These are phyloP conservation scores for Sanghuangporus weigelae DNA, from an alignment of 1,284 basidiomycete species.

Conservation along the genomic window DNA sequence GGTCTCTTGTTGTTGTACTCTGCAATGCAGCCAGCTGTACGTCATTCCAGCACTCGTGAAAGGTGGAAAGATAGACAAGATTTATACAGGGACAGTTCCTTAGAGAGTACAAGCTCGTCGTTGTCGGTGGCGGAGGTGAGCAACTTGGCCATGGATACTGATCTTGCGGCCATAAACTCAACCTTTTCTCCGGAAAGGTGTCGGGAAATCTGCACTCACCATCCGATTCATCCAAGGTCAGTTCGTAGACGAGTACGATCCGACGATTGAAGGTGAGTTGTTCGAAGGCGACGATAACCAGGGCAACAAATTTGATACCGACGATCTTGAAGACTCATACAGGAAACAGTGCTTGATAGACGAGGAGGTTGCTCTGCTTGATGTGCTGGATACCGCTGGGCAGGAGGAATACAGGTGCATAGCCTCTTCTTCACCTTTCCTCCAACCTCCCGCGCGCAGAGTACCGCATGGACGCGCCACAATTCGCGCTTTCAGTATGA, in stretches of 20 bases:
- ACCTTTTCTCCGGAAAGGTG: slow-evolving; percentile 50
- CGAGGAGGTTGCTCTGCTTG: slow-evolving; percentile 94
- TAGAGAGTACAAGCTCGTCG: slow-evolving; percentile 94
- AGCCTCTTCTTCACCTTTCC: background rate
- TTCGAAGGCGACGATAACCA: background rate
- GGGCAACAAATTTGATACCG: background rate
- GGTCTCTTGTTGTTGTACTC: too few species aligned
- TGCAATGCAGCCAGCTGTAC: background rate
- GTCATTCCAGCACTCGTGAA: background rate
- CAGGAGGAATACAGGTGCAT: slow-evolving; percentile 98
- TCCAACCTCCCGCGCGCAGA: background rate
- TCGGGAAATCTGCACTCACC: slow-evolving; percentile 94
- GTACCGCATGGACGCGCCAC: background rate
- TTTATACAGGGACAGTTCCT: slow-evolving; percentile 79
- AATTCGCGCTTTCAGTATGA: background rate
- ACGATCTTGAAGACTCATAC: slow-evolving; percentile 70
- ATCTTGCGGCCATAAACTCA: background rate
- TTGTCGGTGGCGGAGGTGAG: slow-evolving; percentile 94
- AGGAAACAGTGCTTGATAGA: slow-evolving; percentile 96
- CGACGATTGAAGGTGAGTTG: slow-evolving; percentile 84
- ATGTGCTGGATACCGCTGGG: slow-evolving; percentile 97
- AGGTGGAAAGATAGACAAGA: background rate
- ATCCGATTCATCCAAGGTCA: slow-evolving; percentile 97
- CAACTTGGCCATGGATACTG: slow-evolving; percentile 17
- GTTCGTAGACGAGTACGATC: slow-evolving; percentile 98